phyloP scores from a whole-genome alignment of 2,329 filamentous ascomycete genomes.

The Diaporthe longicolla region DNA sequence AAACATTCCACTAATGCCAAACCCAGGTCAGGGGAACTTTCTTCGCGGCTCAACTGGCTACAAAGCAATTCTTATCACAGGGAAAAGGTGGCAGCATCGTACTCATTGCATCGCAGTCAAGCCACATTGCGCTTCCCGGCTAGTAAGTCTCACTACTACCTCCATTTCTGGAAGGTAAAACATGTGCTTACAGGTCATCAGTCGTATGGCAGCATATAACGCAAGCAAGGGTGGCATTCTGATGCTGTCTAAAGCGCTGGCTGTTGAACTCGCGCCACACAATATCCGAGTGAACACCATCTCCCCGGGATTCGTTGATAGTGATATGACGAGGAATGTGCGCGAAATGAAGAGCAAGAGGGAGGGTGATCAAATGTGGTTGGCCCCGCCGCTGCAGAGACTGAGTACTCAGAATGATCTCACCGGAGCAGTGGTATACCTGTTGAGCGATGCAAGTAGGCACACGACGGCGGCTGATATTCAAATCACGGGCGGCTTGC shows the following conservation, averaged over 20 bases:
- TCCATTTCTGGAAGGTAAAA: no score
- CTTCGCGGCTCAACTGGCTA: slow-evolving; percentile 56
- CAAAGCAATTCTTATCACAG: slow-evolving; percentile 58
- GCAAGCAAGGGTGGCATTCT: slow-evolving; percentile 59
- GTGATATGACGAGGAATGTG: slow-evolving; percentile 53
- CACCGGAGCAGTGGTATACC: slow-evolving; percentile 57
- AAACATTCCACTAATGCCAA: not conserved
- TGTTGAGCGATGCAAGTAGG: slow-evolving; percentile 59
- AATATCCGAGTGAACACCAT: slow-evolving; percentile 56
- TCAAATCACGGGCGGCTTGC: slow-evolving; percentile 59
- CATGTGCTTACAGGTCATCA: not conserved
- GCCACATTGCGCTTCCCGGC: slow-evolving; percentile 54
- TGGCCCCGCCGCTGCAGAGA: slow-evolving; percentile 55
- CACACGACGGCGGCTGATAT: slow-evolving; percentile 61
- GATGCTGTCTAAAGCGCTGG: slow-evolving; percentile 57
- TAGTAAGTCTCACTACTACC: slow-evolving; percentile 44
- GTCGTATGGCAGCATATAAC: slow-evolving; percentile 58
- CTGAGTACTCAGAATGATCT: slow-evolving; percentile 59
- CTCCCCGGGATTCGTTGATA: slow-evolving; percentile 56
- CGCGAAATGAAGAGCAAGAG: slow-evolving; percentile 51
- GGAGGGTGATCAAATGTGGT: slow-evolving; percentile 55
- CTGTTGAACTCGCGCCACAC: slow-evolving; percentile 55
- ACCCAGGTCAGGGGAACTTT: slow-evolving; percentile 57
- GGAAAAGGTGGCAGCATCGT: slow-evolving; percentile 56
- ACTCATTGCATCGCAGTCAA: slow-evolving; percentile 55